These are phyloP conservation scores for Monascus ruber DNA, from an alignment of 2,329 filamentous ascomycete genomes.

Conservation along the genomic window DNA sequence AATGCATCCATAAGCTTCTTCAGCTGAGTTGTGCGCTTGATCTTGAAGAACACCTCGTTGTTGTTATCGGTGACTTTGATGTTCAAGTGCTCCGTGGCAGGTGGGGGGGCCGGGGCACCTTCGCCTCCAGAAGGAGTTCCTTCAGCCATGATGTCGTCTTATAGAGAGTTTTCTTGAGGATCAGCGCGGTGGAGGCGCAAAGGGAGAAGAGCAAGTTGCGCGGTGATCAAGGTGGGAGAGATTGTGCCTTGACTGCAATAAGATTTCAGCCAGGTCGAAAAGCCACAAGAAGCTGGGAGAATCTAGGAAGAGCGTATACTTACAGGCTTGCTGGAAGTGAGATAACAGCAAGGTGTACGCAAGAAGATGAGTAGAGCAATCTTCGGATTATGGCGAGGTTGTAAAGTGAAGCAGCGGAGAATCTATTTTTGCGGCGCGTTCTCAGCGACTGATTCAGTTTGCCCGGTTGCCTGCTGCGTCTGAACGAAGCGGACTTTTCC, in stretches of 20 bases:
- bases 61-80: constrained; percentile 99
- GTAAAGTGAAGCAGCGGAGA: constrained; percentile 20
- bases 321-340: too few species aligned
- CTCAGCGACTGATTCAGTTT: not conserved
- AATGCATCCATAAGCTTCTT: constrained; percentile 99
- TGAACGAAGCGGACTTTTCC: too few species aligned
- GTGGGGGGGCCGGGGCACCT: constrained; percentile 19
- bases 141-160: not conserved
- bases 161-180: constrained; percentile 25
- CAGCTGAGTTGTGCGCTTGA: constrained; percentile 89
- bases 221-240: too few species aligned
- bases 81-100: constrained; percentile 71
- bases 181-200: constrained; percentile 7
- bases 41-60: constrained; percentile 99
- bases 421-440: constrained; percentile 18
- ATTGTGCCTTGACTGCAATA: too few species aligned
- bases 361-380: constrained; percentile 6
- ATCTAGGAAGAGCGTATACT: too few species aligned
- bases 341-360: too few species aligned
- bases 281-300: too few species aligned
- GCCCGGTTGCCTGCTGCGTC: not conserved
- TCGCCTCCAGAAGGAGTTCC: too few species aligned
- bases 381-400: too few species aligned
- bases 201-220: too few species aligned
- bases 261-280: too few species aligned